phyloP scores from a whole-genome alignment of 1,139 yeast species.

The Yamadazyma kanchanaburiensis region DNA sequence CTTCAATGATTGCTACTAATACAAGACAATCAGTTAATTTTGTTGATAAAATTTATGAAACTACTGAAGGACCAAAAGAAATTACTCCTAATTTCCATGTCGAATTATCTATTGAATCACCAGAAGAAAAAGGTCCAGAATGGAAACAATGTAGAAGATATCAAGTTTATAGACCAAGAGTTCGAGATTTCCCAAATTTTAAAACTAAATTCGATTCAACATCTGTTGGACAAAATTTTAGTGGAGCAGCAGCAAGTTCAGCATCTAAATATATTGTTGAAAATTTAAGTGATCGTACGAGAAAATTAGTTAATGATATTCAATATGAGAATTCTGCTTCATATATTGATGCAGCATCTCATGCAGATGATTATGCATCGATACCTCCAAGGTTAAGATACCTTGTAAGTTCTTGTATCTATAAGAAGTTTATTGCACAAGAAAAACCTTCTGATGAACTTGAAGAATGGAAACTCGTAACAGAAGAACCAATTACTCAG shows the following conservation, averaged over 20 bases:
- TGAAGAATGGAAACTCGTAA: slow-evolving; percentile 48
- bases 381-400: slow-evolving; percentile 49
- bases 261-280: slow-evolving; percentile 1
- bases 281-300: slow-evolving; percentile 1
- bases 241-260: background rate
- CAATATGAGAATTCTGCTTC: slow-evolving; percentile 32
- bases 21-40: slow-evolving; percentile 56
- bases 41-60: slow-evolving; percentile 42
- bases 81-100: slow-evolving; percentile 11
- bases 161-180: slow-evolving; percentile 41
- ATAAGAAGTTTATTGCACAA: slow-evolving; percentile 38
- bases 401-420: slow-evolving; percentile 49
- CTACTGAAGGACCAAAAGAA: slow-evolving; percentile 4
- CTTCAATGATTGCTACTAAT: slow-evolving; percentile 52
- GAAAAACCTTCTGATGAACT: slow-evolving; percentile 10
- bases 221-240: slow-evolving; percentile 15
- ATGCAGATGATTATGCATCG: slow-evolving; percentile 34
- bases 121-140: slow-evolving; percentile 42
- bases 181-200: slow-evolving; percentile 46
- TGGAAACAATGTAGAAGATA: slow-evolving; percentile 50
- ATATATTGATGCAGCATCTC: slow-evolving; percentile 24
- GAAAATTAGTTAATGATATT: slow-evolving; percentile 21
- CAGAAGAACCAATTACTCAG: slow-evolving; percentile 52
- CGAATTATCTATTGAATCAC: slow-evolving; percentile 29
- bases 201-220: slow-evolving; percentile 35